Evolutionary conservation across 2,329 filamentous ascomycete species (phyloP).

Genomic region (Didymella keratinophila): DNA sequence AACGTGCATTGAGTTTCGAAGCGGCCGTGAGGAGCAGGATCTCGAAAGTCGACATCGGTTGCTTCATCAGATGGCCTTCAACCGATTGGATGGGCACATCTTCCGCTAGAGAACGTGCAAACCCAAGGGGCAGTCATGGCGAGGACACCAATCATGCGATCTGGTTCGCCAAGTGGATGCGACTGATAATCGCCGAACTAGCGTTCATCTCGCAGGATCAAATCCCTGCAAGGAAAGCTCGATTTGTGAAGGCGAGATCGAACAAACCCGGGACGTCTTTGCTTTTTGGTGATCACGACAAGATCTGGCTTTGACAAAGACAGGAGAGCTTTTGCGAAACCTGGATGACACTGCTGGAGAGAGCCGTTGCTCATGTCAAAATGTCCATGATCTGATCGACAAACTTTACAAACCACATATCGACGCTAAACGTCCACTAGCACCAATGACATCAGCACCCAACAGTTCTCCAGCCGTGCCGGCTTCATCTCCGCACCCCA

Average conservation of each 20-base stretch:
- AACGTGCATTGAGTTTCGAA: constrained; percentile 5
- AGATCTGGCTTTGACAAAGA: neutral
- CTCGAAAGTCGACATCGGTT: neutral
- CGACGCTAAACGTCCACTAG: constrained; percentile 14
- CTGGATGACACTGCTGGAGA: neutral
- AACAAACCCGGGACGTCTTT: neutral
- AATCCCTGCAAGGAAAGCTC: neutral
- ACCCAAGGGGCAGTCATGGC: constrained; percentile 6
- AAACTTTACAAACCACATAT: constrained; percentile 8
- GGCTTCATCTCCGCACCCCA: constrained; percentile 17
- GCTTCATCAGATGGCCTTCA: neutral
- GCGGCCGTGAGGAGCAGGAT: constrained; percentile 7
- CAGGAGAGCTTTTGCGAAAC: too few relatives aligned
- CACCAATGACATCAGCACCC: constrained; percentile 15
- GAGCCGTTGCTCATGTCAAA: neutral
- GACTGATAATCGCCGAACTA: constrained; percentile 6
- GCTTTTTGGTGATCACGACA: constrained; percentile 2
- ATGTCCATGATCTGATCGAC: constrained; percentile 9
- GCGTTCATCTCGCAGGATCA: constrained; percentile 19
- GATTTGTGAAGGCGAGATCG: neutral
- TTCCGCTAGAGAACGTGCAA: constrained; percentile 7
- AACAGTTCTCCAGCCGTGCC: neutral
- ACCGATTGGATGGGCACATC: constrained; percentile 10
- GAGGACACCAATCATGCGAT: neutral
- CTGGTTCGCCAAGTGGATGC: constrained; percentile 6